Evolutionary conservation across 805 yeast genomes (phyloP).

Genomic region (Metschnikowia drakensbergensis): DNA sequence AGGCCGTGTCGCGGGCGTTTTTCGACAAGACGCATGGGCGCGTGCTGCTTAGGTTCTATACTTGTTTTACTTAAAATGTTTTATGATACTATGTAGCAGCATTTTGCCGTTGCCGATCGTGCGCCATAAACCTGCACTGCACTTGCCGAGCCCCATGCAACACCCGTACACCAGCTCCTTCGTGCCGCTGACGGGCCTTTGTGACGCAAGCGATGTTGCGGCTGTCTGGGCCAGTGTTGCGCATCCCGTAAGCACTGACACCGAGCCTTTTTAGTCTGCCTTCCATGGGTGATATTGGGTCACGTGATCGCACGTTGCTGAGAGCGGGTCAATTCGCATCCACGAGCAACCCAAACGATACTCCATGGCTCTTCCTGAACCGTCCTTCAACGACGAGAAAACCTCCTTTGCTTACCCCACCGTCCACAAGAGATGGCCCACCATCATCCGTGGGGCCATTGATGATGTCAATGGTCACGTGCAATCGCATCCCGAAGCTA

Average conservation of each 20-base stretch:
- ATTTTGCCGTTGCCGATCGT: too few species aligned
- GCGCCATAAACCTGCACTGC: too few species aligned
- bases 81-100: neutral
- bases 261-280: too few species aligned
- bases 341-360: neutral
- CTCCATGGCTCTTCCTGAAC: conserved; percentile 43
- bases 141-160: too few species aligned
- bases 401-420: conserved; percentile 82
- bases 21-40: conserved; percentile 3
- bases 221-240: too few species aligned
- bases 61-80: conserved; percentile 4
- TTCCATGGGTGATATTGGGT: too few species aligned
- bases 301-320: neutral
- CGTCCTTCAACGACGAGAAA: conserved; percentile 62
- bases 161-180: too few species aligned
- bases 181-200: too few species aligned
- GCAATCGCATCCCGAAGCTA: conserved; percentile 15
- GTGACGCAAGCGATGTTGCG: too few species aligned
- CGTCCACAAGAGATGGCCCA: conserved; percentile 82
- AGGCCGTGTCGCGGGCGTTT: conserved; percentile 1
- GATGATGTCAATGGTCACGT: conserved; percentile 48
- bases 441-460: conserved; percentile 64
- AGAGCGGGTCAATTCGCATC: neutral
- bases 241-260: too few species aligned
- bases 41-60: conserved; percentile 2